phyloP scores from a whole-genome alignment of 345 rosid genomes.

The Brassica juncea region DNA sequence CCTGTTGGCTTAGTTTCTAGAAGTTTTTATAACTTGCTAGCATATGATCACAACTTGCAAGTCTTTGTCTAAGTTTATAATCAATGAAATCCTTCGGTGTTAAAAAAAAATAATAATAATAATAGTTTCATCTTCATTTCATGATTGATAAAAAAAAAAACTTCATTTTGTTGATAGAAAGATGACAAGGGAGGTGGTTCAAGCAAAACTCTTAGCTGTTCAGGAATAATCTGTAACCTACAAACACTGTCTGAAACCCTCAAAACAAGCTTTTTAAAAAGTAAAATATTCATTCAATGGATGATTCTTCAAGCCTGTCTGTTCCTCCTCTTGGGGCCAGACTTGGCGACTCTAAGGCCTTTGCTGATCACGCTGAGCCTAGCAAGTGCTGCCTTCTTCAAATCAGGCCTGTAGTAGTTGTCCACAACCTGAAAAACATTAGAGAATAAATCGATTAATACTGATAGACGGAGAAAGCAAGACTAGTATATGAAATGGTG shows the following conservation, averaged over 20 bases:
- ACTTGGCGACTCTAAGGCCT: constrained; percentile 65
- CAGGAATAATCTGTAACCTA: constrained; percentile 30
- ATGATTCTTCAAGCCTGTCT: constrained; percentile 47
- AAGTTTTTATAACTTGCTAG: too few relatives aligned
- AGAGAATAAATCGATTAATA: background rate
- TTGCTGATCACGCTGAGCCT: constrained; percentile 65
- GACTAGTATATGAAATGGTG: background rate
- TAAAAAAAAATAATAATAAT: too few relatives aligned
- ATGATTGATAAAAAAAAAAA: background rate
- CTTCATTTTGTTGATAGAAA: background rate
- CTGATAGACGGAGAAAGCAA: background rate
- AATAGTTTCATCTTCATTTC: background rate
- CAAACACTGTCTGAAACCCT: constrained; percentile 18
- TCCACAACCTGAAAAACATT: constrained; percentile 51
- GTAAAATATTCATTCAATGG: constrained; percentile 3
- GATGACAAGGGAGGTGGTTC: background rate
- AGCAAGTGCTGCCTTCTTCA: constrained; percentile 73
- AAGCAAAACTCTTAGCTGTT: constrained; percentile 31
- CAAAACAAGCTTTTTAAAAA: constrained; percentile 14
- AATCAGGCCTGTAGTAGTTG: constrained; percentile 71
- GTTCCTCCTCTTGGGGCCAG: constrained; percentile 70
- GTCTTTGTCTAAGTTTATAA: too few relatives aligned
- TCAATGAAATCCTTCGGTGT: too few relatives aligned
- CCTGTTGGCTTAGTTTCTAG: too few relatives aligned
- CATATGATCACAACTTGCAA: too few relatives aligned